These are phyloP conservation scores for Alternaria longipes DNA, from an alignment of 2,329 filamentous ascomycete species.

Conservation along the genomic window DNA sequence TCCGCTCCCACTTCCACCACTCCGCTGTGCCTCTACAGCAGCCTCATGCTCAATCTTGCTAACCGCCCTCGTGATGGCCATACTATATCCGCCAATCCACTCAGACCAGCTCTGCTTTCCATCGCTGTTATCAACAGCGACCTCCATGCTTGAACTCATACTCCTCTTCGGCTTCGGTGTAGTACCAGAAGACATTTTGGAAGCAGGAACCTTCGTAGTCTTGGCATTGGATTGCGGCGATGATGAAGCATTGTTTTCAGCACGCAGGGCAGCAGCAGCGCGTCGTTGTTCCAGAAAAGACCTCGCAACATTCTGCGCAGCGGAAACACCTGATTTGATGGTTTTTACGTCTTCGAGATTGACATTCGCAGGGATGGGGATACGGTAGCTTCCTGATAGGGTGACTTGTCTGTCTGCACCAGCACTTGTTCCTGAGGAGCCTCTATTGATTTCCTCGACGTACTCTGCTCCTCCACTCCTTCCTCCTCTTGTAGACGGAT, in stretches of 20 bases:
- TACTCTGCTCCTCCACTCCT: conserved; percentile 26
- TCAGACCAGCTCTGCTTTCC: conserved; percentile 48
- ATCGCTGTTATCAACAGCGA: conserved; percentile 21
- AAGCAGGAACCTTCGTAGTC: conserved; percentile 4
- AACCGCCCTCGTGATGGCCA: conserved; percentile 48
- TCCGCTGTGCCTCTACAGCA: conserved; percentile 41
- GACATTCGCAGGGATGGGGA: conserved; percentile 46
- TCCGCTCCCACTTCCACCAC: not conserved
- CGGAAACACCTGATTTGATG: conserved; percentile 47
- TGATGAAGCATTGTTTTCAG: conserved; percentile 12
- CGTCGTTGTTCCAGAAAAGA: conserved; percentile 45
- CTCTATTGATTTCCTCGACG: conserved; percentile 44
- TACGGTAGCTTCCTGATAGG: conserved; percentile 47
- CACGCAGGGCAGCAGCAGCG: conserved; percentile 20
- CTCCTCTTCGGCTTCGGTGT: conserved; percentile 17
- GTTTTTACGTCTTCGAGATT: conserved; percentile 44
- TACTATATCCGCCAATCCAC: conserved; percentile 51
- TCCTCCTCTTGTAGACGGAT: conserved; percentile 20
- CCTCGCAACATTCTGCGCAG: conserved; percentile 47
- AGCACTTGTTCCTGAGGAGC: conserved; percentile 4
- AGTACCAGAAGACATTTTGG: not conserved
- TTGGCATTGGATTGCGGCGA: not conserved
- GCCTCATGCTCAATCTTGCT: conserved; percentile 50
- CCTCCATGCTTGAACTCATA: conserved; percentile 26
- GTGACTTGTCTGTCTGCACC: conserved; percentile 43